Percentiles rank a stretch among this genome's conserved stretches.
Conservation (phyloP, 2,329 filamentous ascomycete genomes). For the Aureobasidium sp. region DNA sequence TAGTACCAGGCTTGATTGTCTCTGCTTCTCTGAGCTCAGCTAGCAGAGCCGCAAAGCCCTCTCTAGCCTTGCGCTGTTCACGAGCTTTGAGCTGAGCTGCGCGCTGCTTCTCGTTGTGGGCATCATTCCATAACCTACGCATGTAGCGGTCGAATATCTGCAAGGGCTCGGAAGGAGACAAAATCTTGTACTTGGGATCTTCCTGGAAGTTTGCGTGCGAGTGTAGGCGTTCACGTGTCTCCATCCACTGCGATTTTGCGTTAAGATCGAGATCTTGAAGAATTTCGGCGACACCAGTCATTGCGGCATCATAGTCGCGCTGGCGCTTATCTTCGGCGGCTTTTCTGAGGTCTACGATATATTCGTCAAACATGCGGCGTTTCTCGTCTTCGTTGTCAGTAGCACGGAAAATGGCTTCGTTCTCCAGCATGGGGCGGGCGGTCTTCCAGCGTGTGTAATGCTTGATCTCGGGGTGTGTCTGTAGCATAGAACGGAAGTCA, state of each 20-base stretch:
- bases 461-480: slow-evolving; percentile 93
- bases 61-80: slow-evolving; percentile 77
- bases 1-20: slow-evolving; percentile 81
- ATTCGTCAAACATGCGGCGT: slow-evolving; percentile 87
- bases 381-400: slow-evolving; percentile 83
- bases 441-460: slow-evolving; percentile 97
- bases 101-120: slow-evolving; percentile 85
- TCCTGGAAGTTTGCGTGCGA: slow-evolving; percentile 68
- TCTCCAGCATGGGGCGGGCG: slow-evolving; percentile 85
- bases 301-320: slow-evolving; percentile 65
- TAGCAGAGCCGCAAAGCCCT: slow-evolving; percentile 69
- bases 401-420: slow-evolving; percentile 90
- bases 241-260: slow-evolving; percentile 89
- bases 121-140: slow-evolving; percentile 79
- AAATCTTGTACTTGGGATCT: slow-evolving; percentile 76
- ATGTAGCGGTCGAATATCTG: slow-evolving; percentile 93
- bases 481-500: slow-evolving; percentile 94
- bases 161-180: slow-evolving; percentile 84
- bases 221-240: slow-evolving; percentile 77
- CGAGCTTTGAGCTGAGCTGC: slow-evolving; percentile 76
- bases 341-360: slow-evolving; percentile 77
- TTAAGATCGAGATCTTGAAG: slow-evolving; percentile 76
- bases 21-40: slow-evolving; percentile 65
- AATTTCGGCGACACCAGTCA: slow-evolving; percentile 73
- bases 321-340: slow-evolving; percentile 69